These are phyloP conservation scores for Lasiodiplodia sp. DNA, from an alignment of 2,329 filamentous ascomycete genomes.

Conservation along the genomic window DNA sequence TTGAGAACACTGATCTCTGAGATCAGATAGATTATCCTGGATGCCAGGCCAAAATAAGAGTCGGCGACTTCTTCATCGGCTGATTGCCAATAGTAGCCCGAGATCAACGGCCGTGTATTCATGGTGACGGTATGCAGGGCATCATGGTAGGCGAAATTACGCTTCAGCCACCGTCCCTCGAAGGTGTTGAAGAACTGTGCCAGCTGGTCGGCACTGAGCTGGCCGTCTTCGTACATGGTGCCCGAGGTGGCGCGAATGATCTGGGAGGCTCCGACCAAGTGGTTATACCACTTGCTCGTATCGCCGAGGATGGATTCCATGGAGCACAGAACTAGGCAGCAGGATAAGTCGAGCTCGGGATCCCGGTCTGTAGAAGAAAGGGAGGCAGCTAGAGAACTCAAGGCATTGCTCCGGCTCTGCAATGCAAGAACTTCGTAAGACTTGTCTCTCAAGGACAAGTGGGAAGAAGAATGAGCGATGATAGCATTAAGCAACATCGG, in stretches of 20 bases:
- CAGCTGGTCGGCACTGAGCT: constrained; percentile 19
- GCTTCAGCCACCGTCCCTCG: constrained; percentile 29
- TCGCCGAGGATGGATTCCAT: constrained; percentile 30
- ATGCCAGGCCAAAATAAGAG: constrained; percentile 29
- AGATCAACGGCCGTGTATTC: constrained; percentile 19
- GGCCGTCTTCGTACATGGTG: neutral
- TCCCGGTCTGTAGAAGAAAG: constrained; percentile 27
- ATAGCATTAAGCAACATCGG: constrained; percentile 30
- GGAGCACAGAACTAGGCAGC: constrained; percentile 28
- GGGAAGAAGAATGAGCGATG: constrained; percentile 31
- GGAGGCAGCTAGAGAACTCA: constrained; percentile 29
- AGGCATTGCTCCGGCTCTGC: constrained; percentile 29
- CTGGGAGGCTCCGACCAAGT: constrained; percentile 29
- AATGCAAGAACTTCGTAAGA: constrained; percentile 29
- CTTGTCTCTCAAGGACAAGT: constrained; percentile 29
- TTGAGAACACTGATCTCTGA: constrained; percentile 30
- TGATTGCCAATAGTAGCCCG: constrained; percentile 28
- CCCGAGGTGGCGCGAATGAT: constrained; percentile 23
- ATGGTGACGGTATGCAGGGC: constrained; percentile 28
- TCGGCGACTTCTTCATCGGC: constrained; percentile 12
- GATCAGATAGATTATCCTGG: constrained; percentile 28
- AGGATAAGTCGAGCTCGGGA: constrained; percentile 27
- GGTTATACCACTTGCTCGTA: constrained; percentile 30
- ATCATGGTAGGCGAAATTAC: constrained; percentile 30
- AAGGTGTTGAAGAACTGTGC: constrained; percentile 26